These are phyloP conservation scores for Schizosaccharomyces octosporus DNA, from an alignment of 805 yeast species.

Conservation along the genomic window DNA sequence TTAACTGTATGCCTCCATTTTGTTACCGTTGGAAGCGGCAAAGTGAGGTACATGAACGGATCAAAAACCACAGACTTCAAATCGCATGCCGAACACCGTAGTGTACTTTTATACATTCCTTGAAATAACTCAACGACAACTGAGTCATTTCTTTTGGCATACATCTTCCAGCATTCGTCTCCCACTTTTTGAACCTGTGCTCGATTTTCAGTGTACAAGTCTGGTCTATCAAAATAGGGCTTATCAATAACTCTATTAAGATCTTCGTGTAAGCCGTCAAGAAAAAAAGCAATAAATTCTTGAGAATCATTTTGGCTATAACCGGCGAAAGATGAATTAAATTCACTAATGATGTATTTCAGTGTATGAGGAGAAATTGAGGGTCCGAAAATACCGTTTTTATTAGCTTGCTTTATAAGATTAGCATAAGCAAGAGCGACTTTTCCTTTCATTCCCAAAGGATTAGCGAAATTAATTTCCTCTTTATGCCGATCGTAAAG, in stretches of 20 bases:
- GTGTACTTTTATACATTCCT: constrained; percentile 72
- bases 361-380: constrained; percentile 16
- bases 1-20: constrained; percentile 45
- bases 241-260: constrained; percentile 58
- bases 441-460: constrained; percentile 64
- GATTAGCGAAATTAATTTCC: constrained; percentile 56
- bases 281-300: constrained; percentile 64
- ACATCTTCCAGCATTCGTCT: constrained; percentile 52
- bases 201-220: constrained; percentile 30
- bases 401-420: constrained; percentile 36
- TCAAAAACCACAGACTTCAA: constrained; percentile 74
- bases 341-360: constrained; percentile 54
- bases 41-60: constrained; percentile 71
- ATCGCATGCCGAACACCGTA: constrained; percentile 64
- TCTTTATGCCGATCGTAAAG: constrained; percentile 29
- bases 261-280: constrained; percentile 84
- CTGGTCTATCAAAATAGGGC: constrained; percentile 76
- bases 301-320: constrained; percentile 83
- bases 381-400: not conserved
- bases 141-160: constrained; percentile 61
- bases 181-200: constrained; percentile 36
- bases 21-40: constrained; percentile 61
- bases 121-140: constrained; percentile 65
- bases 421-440: constrained; percentile 55
- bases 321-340: constrained; percentile 53